Percentiles rank a stretch among this genome's conserved stretches.
phyloP scores from a whole-genome alignment of 1,139 yeast genomes.

The Candida sp. region DNA sequence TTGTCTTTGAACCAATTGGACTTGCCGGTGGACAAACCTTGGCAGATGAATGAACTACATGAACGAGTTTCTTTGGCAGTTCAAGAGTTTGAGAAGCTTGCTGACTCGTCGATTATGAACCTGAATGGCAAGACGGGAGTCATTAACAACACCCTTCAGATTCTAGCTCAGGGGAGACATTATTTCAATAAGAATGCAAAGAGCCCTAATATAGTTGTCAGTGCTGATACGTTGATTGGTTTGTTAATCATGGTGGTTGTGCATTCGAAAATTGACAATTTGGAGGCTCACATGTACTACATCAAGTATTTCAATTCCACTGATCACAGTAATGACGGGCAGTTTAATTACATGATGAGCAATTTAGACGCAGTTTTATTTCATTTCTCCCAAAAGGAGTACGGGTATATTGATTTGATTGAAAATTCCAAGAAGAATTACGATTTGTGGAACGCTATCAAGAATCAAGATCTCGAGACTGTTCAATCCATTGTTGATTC shows the following conservation, averaged over 20 bases:
- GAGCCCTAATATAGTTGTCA: conserved; percentile 42
- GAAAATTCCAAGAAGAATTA: conserved; percentile 51
- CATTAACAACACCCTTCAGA: conserved; percentile 56
- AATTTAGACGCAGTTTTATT: conserved; percentile 83
- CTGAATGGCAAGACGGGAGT: conserved; percentile 59
- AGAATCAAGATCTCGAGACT: conserved; percentile 28
- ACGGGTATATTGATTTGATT: conserved; percentile 43
- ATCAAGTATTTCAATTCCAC: conserved; percentile 59
- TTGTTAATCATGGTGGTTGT: conserved; percentile 73
- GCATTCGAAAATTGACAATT: conserved; percentile 59
- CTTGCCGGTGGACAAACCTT: conserved; percentile 48
- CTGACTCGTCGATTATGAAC: conserved; percentile 46
- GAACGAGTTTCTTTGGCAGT: conserved; percentile 57
- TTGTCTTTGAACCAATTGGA: conserved; percentile 79
- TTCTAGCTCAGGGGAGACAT: conserved; percentile 38
- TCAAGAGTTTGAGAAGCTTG: conserved; percentile 53
- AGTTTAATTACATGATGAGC: conserved; percentile 56
- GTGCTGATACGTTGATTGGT: conserved; percentile 85
- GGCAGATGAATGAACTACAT: conserved; percentile 48
- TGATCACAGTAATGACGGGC: conserved; percentile 33
- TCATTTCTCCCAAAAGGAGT: conserved; percentile 51
- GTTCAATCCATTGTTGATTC: conserved; percentile 24
- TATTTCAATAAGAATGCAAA: conserved; percentile 1
- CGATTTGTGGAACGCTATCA: conserved; percentile 60
- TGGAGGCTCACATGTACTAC: conserved; percentile 70